Base-by-base conservation (phyloP, 208 protist species). In the Phytomonas sp. region DNA sequence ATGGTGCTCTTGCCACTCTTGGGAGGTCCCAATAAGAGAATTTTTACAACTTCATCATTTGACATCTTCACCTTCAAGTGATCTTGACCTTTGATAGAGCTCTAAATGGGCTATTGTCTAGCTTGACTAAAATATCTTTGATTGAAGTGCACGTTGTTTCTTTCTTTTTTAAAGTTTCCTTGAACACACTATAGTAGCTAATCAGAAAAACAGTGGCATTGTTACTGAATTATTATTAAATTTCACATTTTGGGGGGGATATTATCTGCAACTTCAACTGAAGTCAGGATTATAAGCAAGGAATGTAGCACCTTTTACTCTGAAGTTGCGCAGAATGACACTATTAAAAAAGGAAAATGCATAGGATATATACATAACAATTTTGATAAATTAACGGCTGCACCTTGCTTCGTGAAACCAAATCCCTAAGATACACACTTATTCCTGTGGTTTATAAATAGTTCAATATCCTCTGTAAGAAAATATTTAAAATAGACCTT, bases 1-100 rank as follows among this genome's bases (percentile, higher is more conserved):
- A 97, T 66, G 40, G 87, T 88, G 9, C 79, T 91, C 74, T 97
- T 97, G 33, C 92, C 92, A 69, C 81, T 84, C 76, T 90, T 92
- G 30, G 67, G 74, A 6, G 92, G 90, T 33, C 92, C 92, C 8
- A 96, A 70, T 9, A 97, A 60, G 8, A 96, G 70, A 13, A 97
- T 80, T 68, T 97, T 97, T 20, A 97, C n/a, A n/a, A n/a, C n/a
- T n/a, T n/a, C 67, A 70, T 74, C 82, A 34, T 94, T 87, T 26
- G 33, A 30, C 23, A 31, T 67, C 36, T 8, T 31, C 9, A 3
- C 63, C 33, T 29, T 67, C 33, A 31, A 26, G 9, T 67, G 63
- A 26, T 29, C 36, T 29, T 67, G 63, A 40, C 36, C 9, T 40
- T 40, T 40, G 36, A 13, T 40, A 40, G 4, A 40, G 9, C 36